phyloP scores from a whole-genome alignment of 2,329 filamentous ascomycete genomes.

The Diaporthe longicolla region DNA sequence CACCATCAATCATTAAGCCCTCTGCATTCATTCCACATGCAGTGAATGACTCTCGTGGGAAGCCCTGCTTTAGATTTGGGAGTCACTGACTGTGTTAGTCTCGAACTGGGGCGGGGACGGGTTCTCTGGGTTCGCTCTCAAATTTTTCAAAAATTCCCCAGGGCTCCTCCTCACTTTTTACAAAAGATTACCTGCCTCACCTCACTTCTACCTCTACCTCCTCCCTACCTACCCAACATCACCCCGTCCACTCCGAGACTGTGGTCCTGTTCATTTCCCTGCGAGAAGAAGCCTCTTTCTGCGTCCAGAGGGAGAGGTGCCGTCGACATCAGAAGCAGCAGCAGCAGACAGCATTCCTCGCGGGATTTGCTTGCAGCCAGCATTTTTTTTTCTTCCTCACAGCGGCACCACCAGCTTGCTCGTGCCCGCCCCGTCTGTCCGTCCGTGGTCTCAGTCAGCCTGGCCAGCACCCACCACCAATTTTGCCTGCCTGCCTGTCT shows the following conservation, averaged over 20 bases:
- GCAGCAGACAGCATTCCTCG: conserved; percentile 11
- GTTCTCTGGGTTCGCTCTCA: too few species aligned
- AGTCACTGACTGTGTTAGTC: conserved; percentile 28
- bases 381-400: conserved; percentile 13
- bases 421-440: conserved; percentile 24
- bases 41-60: conserved; percentile 34
- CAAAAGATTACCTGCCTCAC: conserved; percentile 19
- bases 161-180: conserved; percentile 20
- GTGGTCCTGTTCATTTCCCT: conserved; percentile 27
- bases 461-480: conserved; percentile 26
- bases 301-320: conserved; percentile 9
- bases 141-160: conserved; percentile 30
- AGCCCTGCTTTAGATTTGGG: conserved; percentile 34
- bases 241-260: conserved; percentile 29
- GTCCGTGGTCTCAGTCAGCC: conserved; percentile 29
- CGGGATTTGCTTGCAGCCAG: conserved; percentile 36
- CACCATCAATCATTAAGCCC: conserved; percentile 2
- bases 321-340: not conserved
- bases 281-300: conserved; percentile 5
- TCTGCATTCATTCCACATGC: conserved; percentile 9
- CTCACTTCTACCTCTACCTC: conserved; percentile 13
- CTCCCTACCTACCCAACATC: conserved; percentile 28
- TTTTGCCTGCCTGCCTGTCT: conserved; percentile 19
- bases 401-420: conserved; percentile 27
- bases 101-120: conserved; percentile 4